phyloP scores from a whole-genome alignment of 2,329 filamentous ascomycete species.

The Pseudogymnoascus verrucosus region DNA sequence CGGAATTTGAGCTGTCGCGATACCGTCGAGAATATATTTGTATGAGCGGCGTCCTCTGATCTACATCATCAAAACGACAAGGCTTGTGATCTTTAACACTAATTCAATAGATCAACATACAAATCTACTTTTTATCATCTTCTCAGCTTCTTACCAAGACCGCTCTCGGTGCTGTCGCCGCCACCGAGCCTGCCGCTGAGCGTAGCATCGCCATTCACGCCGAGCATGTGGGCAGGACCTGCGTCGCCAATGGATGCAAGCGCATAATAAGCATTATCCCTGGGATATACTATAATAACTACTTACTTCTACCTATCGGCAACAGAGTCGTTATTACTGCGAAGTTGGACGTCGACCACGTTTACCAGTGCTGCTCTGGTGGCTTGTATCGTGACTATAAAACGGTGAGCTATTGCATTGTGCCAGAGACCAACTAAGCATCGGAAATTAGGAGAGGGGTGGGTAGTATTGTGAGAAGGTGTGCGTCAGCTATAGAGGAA shows the following conservation, averaged over 20 bases:
- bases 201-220: not conserved
- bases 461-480: not conserved
- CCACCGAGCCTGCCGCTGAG: not conserved
- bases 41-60: not conserved
- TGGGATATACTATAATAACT: not conserved
- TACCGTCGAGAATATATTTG: not conserved
- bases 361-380: not conserved
- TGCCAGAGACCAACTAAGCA: not conserved
- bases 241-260: not conserved
- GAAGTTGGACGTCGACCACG: not conserved
- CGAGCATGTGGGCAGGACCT: not conserved
- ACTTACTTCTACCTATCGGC: not conserved
- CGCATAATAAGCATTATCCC: not conserved
- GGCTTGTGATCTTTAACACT: not conserved
- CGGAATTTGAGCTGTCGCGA: not conserved
- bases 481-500: not conserved
- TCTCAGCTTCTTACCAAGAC: not conserved
- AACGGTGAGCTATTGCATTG: not conserved
- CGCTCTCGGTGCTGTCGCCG: not conserved
- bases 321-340: not conserved
- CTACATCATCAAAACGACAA: not conserved
- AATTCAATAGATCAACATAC: not conserved
- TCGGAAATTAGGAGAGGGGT: not conserved
- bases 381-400: not conserved
- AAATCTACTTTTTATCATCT: not conserved